Percentiles rank a stretch among this genome's conserved stretches.
These are phyloP conservation scores for Fusarium sp. DNA, from an alignment of 2,329 filamentous ascomycete genomes.

Conservation along the genomic window DNA sequence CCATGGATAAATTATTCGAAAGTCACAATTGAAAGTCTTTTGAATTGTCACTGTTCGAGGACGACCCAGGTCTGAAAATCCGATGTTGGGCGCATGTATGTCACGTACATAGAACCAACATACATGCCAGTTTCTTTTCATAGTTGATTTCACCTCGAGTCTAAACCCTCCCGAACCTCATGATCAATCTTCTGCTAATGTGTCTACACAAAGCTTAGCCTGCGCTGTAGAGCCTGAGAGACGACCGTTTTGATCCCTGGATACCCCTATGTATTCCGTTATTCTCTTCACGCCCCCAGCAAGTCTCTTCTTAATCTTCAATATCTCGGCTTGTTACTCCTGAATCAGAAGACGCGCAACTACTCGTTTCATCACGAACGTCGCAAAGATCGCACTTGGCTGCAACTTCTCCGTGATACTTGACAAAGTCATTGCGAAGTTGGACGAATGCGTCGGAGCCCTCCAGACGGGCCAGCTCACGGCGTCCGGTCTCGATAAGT, in stretches of 20 bases:
- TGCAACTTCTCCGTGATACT: neutral
- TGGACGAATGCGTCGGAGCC: constrained; percentile 4
- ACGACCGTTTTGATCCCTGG: neutral
- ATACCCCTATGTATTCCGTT: neutral
- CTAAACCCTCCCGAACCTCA: too few species aligned
- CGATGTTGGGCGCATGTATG: too few species aligned
- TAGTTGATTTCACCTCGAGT: neutral
- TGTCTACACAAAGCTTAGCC: neutral
- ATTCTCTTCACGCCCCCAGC: neutral
- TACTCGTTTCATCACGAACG: neutral
- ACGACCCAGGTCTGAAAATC: neutral
- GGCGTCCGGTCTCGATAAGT: neutral
- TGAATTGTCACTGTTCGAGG: neutral
- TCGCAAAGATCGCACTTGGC: neutral
- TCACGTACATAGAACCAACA: neutral
- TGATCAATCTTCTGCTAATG: neutral
- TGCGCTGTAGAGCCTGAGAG: neutral
- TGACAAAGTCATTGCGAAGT: constrained; percentile 7
- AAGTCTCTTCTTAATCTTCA: neutral
- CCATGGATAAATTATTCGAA: neutral
- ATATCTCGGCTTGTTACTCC: neutral
- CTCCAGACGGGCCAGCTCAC: constrained; percentile 18
- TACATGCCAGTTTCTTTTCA: neutral
- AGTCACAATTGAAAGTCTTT: neutral
- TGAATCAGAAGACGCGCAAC: neutral